These are phyloP conservation scores for Mallotus repandus DNA, from an alignment of 441 rosid species.

Conservation along the genomic window DNA sequence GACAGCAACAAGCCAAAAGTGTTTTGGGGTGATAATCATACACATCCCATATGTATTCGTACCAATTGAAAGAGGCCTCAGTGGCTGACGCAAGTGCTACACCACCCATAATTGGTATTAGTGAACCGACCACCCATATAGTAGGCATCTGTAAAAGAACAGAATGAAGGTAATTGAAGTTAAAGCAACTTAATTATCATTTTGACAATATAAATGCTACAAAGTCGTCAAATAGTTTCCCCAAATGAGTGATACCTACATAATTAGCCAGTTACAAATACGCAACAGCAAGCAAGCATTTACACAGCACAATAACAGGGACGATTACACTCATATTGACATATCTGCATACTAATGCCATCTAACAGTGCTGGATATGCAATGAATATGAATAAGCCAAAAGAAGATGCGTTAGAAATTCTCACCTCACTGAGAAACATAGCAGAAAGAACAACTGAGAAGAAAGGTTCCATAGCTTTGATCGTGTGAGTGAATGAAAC, in stretches of 20 bases:
- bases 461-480: conserved; percentile 98
- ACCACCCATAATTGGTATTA: conserved; percentile 92
- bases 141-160: conserved; percentile 62
- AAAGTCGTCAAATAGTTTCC: not conserved
- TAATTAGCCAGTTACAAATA: not conserved
- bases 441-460: conserved; percentile 90
- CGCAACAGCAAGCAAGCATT: not conserved
- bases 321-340: not conserved
- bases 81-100: conserved; percentile 94
- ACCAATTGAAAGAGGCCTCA: conserved; percentile 97
- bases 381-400: not conserved
- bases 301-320: not conserved
- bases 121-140: conserved; percentile 80
- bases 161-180: conserved; percentile 17
- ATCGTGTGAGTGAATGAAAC: conserved; percentile 98
- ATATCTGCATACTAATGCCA: not conserved
- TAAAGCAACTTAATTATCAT: conserved; percentile 5
- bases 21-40: not conserved
- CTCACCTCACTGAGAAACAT: conserved; percentile 93
- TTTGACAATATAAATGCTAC: conserved; percentile 3
- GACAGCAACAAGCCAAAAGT: not conserved
- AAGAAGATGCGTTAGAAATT: not conserved
- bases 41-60: conserved; percentile 20
- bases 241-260: not conserved
- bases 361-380: not conserved